Evolutionary conservation across 2,329 filamentous ascomycete genomes (phyloP), one percentile per base, ranked within the genome.

Genomic region (Aspergillus sp.): DNA sequence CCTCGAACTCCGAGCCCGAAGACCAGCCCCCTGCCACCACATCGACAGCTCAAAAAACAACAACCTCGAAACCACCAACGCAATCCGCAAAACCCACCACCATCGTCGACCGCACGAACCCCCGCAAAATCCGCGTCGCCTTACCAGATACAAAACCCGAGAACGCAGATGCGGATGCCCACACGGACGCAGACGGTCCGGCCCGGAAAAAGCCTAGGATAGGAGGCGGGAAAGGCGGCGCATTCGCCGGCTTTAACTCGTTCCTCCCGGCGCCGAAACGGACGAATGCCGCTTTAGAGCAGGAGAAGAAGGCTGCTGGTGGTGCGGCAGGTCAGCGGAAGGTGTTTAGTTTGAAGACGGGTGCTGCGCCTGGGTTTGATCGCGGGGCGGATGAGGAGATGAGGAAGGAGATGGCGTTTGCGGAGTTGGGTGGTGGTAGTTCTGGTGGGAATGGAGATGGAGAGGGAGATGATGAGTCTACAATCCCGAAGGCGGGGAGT

Each of bases 241-340:
- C 85, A 4, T 93, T 96, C 70, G 85, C 90, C 55, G 91, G 89
- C 2, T 95, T 97, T 81, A 95, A 94, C 74, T 89, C 92, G 2
- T 87, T 97, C 68, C 83, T 98, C 22, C 94, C 94, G 3, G 84
- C 93, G 28, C 93, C 94, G 4, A 98, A 97, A 73, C 82, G 83
- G 41, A 38, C 54, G 62, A 66, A 69, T 61, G 59, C 65, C 45
- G 58, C 66, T 43, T 59, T 68, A 41, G 68, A 70, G 22, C 66
- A 69, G 19, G 71, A 71, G 68, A 72, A 75, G 64, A 68, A 76
- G 7, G 2, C 31, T 51, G 69, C 46, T 69, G 68, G 65, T 75
- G 23, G 57, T 66, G 63, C 81, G 71, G 73, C 84, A 3, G 34
- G 11, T 41, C 34, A 41, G 69, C 76, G 83, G 54, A 82, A 84